Evolutionary conservation across 2,329 filamentous ascomycete species (phyloP), one percentile per base, ranked within the genome.

Genomic region (Pezicula rhizophila): DNA sequence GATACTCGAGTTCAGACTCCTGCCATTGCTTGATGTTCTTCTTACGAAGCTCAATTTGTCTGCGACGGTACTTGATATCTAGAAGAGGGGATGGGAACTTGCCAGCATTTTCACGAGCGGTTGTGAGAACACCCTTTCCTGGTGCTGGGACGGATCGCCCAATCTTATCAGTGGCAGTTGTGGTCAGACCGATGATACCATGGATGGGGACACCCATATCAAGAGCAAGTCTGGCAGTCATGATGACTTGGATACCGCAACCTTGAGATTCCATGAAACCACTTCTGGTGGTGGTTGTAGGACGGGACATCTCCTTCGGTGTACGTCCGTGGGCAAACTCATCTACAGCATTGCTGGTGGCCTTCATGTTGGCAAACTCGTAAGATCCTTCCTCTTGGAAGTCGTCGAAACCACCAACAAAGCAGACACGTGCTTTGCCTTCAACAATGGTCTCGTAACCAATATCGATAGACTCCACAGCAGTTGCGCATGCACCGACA

Each of bases 201-300:
- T 99, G 90, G 64, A 99, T 97, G 11, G 93, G 93, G 23, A 99
- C 89, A 69, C 93, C 93, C 93, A 99, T 99, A 56, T 99, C 93
- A 47, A 99, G 75, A 39, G 93, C 93, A 57, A 99, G 84, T 74
- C 87, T 88, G 48, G 92, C 93, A 55, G 89, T 95, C 93, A 99
- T 99, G 70, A 99, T 92, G 64, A 99, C 79, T 72, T 99, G 93
- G 69, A 99, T 85, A 85, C 95, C 93, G 63, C 90, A 95, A 65
- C 93, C 93, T 72, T 99, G 93, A 3, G 95, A 96, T 72, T 99
- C 93, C 93, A 99, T 97, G 77, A 99, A 99, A 45, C 93, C 93
- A 62, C 91, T 93, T 70, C 93, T 82, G 54, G 93, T 99, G 3
- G 93, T 99, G 40, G 93, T 99, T 5, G 91, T 95, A 4, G 93